Base-by-base conservation (phyloP, 2,329 filamentous ascomycete genomes). In the Xenoacremonium recifei region DNA sequence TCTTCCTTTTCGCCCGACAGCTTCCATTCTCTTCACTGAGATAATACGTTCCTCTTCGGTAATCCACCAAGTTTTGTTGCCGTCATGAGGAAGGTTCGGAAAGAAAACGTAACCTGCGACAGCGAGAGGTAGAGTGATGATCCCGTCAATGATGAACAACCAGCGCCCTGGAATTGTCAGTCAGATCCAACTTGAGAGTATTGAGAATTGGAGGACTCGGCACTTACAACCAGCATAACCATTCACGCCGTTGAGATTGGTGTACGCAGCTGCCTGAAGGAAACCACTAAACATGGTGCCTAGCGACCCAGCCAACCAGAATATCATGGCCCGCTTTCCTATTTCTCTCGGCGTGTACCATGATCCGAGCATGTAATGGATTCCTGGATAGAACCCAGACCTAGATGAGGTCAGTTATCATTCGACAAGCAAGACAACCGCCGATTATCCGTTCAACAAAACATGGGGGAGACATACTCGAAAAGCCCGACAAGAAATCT, bases 291-390 rank as follows among this genome's bases (percentile, higher is more conserved):
- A 48, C 42, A 51, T 48, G 4, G 31, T 21, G 3, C 49, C 53
- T 4, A 51, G 17, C 0, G 45, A 47, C 11, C 49, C 48, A 10
- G 49, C 51, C 10, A 55, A 6, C 47, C 47, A 55, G 16, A 54
- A 55, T 12, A 55, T 37, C 44, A 48, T 50, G 18, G 47, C 35
- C 13, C 49, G 42, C 30, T 53, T 53, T 17, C 49, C 49, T 3
- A 55, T 53, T 11, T 55, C 51, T 13, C 45, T 38, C 2, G 49
- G 49, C 1, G 49, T 55, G 10, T 54, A 55, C 53, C 53, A 54
- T 0, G 51, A 54, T n/a, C 51, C 53, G 2, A 54, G 35, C 40
- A 55, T 36, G 11, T 54, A 54, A 3, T 51, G 49, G 5, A 54
- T 54, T 10, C 33, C 47, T 9, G 36, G 51, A 35, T 54, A 33